A percentile compares a stretch with the other conserved stretches of the same genome.
Conservation (phyloP, 164 flowering plant genomes). For the Magnolia kwangsiensis region DNA sequence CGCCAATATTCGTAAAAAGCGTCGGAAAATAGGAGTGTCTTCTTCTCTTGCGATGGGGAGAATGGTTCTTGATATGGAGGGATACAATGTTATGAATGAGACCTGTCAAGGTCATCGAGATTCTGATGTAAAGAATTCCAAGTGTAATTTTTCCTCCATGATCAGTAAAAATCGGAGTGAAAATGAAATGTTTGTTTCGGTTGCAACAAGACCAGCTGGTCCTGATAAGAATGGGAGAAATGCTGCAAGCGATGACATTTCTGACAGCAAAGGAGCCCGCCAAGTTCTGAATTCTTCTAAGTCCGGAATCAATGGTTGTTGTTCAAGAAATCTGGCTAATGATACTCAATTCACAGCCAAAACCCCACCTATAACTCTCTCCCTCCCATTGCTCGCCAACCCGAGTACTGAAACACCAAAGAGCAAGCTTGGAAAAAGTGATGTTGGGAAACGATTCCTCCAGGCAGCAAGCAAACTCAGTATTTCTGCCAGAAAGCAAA, state of each 20-base stretch:
- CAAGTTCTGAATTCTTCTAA: slow-evolving; percentile 1
- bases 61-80: background rate
- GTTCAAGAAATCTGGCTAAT: slow-evolving; percentile 6
- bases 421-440: slow-evolving; percentile 17
- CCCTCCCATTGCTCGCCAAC: background rate
- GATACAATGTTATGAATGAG: background rate
- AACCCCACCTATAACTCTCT: slow-evolving; percentile 14
- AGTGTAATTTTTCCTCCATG: background rate
- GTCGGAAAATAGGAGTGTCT: background rate
- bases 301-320: slow-evolving; percentile 4
- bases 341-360: slow-evolving; percentile 8
- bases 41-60: background rate
- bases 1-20: background rate
- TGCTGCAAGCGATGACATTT: background rate
- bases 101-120: background rate
- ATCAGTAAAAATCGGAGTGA: background rate
- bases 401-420: slow-evolving; percentile 11
- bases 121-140: background rate
- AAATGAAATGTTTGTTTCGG: background rate
- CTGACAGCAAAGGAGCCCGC: background rate
- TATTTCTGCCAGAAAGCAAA: slow-evolving; percentile 23
- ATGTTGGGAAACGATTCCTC: slow-evolving; percentile 46
- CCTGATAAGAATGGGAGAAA: background rate
- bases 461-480: slow-evolving; percentile 40
- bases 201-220: background rate